Base-by-base conservation (phyloP, 1,284 basidiomycete species). In the Apiotrichum laibachii region DNA sequence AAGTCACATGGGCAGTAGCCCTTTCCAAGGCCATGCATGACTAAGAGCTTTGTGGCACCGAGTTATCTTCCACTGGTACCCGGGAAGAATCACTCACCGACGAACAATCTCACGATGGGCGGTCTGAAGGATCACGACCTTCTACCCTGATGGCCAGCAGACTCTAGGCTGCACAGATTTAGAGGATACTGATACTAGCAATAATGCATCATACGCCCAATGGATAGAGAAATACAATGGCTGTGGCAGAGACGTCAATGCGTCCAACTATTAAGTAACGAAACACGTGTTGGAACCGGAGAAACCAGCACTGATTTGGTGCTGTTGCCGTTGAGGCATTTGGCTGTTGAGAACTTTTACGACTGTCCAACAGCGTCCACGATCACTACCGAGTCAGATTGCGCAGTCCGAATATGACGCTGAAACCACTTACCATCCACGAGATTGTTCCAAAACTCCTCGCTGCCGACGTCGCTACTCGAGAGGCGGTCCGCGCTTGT, bases 391-490 rank as follows among this genome's bases (percentile, higher is more conserved):
- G 22, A 26, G 12, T 37, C 35, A 37, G 48, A 13, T 1, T 19
- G 10, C 15, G 11, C 9, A 13, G 9, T 47, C 19, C 33, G 33
- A n/a, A 9, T 44, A 5, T n/a, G 34, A 16, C 16, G 13, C 10
- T 22, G 10, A 7, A 16, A 13, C 18, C 19, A 67, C 68, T 62
- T 50, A 72, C 72, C 67, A 59, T 74, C 70, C 7, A 72, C 66
- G 16, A 74, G 57, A 8, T 61, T 66, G 52, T 72, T 67, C 72
- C 72, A 74, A 49, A 63, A 74, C 53, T 67, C 61, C 11, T 44
- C 48, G 42, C 61, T 65, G 53, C 69, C 72, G 12, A 67, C 67
- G 37, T 67, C 66, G 12, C 3, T 21, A 4, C 5, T 21, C 43
- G 43, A 44, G 2, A 44, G 6, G 18, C n/a, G 1, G 10, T 21